These are phyloP conservation scores for Neurospora sp. DNA, from an alignment of 495 filamentous ascomycete genomes.

Conservation along the genomic window DNA sequence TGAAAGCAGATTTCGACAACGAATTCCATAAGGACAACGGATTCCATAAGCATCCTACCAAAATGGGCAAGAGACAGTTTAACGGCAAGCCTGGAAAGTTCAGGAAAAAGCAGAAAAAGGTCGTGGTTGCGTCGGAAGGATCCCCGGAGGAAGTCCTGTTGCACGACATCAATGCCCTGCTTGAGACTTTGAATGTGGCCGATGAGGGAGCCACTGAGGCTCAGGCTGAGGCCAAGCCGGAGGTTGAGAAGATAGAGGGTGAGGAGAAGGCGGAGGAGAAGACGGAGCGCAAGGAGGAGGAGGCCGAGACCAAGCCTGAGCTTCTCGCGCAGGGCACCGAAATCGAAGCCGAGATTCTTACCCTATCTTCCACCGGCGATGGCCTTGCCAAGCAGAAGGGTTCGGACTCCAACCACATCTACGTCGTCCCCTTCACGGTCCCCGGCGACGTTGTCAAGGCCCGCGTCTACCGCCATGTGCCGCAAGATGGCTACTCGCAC, in stretches of 20 bases:
- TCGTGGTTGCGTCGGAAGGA: conserved; percentile 18
- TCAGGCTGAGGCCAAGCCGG: conserved; percentile 2
- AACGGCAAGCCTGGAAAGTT: conserved; percentile 11
- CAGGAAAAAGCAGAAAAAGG: conserved; percentile 15
- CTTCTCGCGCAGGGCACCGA: conserved; percentile 57
- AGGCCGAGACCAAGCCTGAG: conserved; percentile 9
- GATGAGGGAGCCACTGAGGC: conserved; percentile 8
- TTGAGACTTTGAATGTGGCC: conserved; percentile 42
- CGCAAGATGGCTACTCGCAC: conserved; percentile 50
- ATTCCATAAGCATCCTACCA: not conserved
- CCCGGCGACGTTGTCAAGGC: conserved; percentile 74
- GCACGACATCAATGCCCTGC: conserved; percentile 55
- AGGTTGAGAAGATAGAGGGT: not conserved
- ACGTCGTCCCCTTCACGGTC: conserved; percentile 74
- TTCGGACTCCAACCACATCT: conserved; percentile 59
- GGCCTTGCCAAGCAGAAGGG: conserved; percentile 61
- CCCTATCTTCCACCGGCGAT: conserved; percentile 85
- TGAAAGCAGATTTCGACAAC: not conserved
- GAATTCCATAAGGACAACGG: not conserved
- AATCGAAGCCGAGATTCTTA: conserved; percentile 64
- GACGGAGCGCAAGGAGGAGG: not conserved
- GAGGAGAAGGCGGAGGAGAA: not conserved
- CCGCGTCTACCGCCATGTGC: conserved; percentile 64
- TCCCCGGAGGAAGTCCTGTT: conserved; percentile 66
- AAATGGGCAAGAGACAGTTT: not conserved